Base-by-base conservation (phyloP, 1,284 basidiomycete species). In the Termitomyces sp. region DNA sequence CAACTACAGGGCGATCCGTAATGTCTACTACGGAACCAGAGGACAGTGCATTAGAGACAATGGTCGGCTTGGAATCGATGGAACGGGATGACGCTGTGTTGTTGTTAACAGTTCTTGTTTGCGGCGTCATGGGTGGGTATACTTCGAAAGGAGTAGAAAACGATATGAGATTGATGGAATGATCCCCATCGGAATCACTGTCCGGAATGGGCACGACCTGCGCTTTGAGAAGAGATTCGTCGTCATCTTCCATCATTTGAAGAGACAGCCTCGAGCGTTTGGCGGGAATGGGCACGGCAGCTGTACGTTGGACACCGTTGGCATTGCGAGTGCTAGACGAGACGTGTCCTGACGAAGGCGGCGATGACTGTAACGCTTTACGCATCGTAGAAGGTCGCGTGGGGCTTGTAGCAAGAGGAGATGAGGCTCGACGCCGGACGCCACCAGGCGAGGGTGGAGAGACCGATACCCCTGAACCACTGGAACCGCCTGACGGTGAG, bases 201-300 rank as follows among this genome's bases (percentile, higher is more conserved):
- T 86, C 81, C 7, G 88, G 87, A 30, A 88, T 75, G 11, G 87
- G 87, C 41, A 88, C 82, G 33, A 74, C 74, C 54, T 83, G 80
- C 2, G 88, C 86, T 40, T 86, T 71, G 44, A 90, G 74, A 3
- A 89, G 69, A n/a, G 84, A 83, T 46, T 88, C 80, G 39, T 88
- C 78, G 26, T 72, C 67, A 54, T 65, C 66, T 33, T 70, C 66
- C 16, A 71, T 64, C 24, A 73, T 60, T 45, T 71, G 73, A 39
- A 71, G 73, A 53, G 73, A 69, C 49, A 72, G 55, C 5, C 66
- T 64, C 4, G 76, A 75, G 30, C 71, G 68, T 30, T 72, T 69
- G 5, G 59, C 53, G 18, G 65, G 65, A 7, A 70, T 59, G 28
- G 72, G 66, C 18, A 69, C 66, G 19, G 68, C 56, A 14, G 59